Percentiles rank a stretch among this genome's conserved stretches.
Conservation (phyloP, 805 yeast genomes). For the Millerago galiae region DNA sequence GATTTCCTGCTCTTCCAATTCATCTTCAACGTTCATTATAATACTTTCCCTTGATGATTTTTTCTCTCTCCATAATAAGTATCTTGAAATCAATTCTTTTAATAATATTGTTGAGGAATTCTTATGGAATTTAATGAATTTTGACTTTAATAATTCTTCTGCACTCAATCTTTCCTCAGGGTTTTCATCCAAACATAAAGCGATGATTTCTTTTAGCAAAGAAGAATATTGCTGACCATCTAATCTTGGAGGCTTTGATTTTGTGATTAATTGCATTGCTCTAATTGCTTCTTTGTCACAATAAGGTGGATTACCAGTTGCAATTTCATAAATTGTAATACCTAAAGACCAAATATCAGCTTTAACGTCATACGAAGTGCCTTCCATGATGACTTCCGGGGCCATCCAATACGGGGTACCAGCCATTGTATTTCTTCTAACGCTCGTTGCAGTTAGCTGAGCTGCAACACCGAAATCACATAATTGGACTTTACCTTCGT, state of each 20-base stretch:
- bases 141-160: slow-evolving; percentile 72
- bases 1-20: slow-evolving; percentile 31
- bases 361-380: slow-evolving; percentile 77
- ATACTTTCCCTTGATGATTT: slow-evolving; percentile 49
- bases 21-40: slow-evolving; percentile 33
- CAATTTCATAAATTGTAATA: slow-evolving; percentile 87
- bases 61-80: slow-evolving; percentile 70
- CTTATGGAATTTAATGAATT: slow-evolving; percentile 60
- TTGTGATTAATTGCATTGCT: slow-evolving; percentile 91
- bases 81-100: slow-evolving; percentile 69
- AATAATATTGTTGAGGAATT: slow-evolving; percentile 52
- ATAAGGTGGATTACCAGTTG: slow-evolving; percentile 97
- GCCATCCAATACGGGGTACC: slow-evolving; percentile 99
- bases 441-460: slow-evolving; percentile 64
- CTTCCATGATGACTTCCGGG: slow-evolving; percentile 94
- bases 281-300: slow-evolving; percentile 91
- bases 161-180: slow-evolving; percentile 86
- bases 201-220: slow-evolving; percentile 77
- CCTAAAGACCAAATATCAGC: slow-evolving; percentile 99
- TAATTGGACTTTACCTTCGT: slow-evolving; percentile 82
- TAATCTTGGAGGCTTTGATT: slow-evolving; percentile 88
- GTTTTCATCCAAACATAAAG: slow-evolving; percentile 87
- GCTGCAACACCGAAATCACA: slow-evolving; percentile 99
- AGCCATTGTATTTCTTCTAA: slow-evolving; percentile 90
- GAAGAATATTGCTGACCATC: slow-evolving; percentile 84